Evolutionary conservation across 2,329 filamentous ascomycete species (phyloP), one percentile per base, ranked within the genome.

Genomic region (Fusarium pilosicola): DNA sequence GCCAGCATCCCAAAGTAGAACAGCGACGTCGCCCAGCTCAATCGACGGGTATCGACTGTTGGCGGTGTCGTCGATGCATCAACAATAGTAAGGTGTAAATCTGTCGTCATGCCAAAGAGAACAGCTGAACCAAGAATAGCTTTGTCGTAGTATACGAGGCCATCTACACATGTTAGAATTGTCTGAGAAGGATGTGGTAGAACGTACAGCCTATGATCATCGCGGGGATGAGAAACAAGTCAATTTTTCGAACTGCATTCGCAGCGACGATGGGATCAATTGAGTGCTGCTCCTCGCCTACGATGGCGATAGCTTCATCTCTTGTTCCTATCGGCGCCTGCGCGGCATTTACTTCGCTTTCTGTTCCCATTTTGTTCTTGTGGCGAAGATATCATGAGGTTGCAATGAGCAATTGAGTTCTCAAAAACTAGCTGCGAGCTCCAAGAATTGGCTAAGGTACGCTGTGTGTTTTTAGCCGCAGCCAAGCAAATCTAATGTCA

Each of bases 1-100:
- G 88, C 90, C 5, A 95, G 86, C 91, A 93, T 93, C 42, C 93
- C 93, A 74, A 95, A 94, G 83, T 94, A 95, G 84, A 95, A 94
- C 76, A 94, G 85, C 0, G 91, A 94, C 0, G 92, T 94, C 6
- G 93, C 93, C 93, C 92, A 95, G 74, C 88, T 91, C 34, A 95
- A 87, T 17, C 93, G 88, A 1, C 88, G 86, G 0, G 93, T 94
- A 77, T 92, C 88, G 22, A 87, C 88, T 0, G 87, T 88, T 2
- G 88, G 86, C 0, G 91, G 90, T 3, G 74, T 79, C 1, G 82
- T 83, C 4, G 79, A 76, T 6, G 71, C 45, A 74, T 85, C 80
- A 18, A 88, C 82, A 8, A 92, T 82, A 36, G 86, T 86, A 46
- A 95, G 87, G 4, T 84, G 71, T 7, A 95, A 86, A 77, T 94